phyloP scores from a whole-genome alignment of 176 grass and related monocot genomes.

The Musa beccarii region DNA sequence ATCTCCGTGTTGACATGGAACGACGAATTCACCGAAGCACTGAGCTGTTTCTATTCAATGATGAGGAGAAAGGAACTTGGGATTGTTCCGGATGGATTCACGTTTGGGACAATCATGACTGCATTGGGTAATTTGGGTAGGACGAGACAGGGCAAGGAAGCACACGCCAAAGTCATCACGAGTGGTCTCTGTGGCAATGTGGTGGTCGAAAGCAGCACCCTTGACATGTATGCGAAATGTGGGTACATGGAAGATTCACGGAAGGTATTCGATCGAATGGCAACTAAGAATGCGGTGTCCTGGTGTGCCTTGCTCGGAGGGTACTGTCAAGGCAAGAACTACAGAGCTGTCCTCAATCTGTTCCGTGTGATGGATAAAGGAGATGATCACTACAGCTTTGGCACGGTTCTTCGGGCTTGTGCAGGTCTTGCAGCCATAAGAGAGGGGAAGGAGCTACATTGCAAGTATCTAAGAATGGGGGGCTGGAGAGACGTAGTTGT shows the following conservation, averaged over 20 bases:
- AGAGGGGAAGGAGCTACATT: constrained; percentile 68
- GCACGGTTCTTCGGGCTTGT: constrained; percentile 65
- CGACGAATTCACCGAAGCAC: constrained; percentile 44
- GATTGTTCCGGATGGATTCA: constrained; percentile 41
- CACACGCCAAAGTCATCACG: constrained; percentile 40
- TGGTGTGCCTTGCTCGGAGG: constrained; percentile 67
- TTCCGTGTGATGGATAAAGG: constrained; percentile 50
- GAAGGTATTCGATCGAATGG: constrained; percentile 70
- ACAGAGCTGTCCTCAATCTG: constrained; percentile 36
- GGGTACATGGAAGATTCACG: constrained; percentile 41
- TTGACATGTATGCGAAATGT: constrained; percentile 85
- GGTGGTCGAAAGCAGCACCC: constrained; percentile 69
- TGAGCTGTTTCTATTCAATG: constrained; percentile 42
- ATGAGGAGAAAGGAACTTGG: constrained; percentile 8
- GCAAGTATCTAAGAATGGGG: constrained; percentile 46
- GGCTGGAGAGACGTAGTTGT: constrained; percentile 43
- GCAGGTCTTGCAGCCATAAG: constrained; percentile 42
- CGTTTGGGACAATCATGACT: constrained; percentile 59
- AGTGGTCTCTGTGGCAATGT: constrained; percentile 61
- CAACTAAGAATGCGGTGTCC: constrained; percentile 50
- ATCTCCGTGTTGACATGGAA: constrained; percentile 67
- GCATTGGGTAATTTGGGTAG: constrained; percentile 52
- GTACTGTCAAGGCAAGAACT: constrained; percentile 50
- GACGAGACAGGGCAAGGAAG: constrained; percentile 45
- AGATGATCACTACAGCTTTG: constrained; percentile 40